Base-by-base conservation (phyloP, 2,329 filamentous ascomycete species). In the Lasiodiplodia hormozganensis region DNA sequence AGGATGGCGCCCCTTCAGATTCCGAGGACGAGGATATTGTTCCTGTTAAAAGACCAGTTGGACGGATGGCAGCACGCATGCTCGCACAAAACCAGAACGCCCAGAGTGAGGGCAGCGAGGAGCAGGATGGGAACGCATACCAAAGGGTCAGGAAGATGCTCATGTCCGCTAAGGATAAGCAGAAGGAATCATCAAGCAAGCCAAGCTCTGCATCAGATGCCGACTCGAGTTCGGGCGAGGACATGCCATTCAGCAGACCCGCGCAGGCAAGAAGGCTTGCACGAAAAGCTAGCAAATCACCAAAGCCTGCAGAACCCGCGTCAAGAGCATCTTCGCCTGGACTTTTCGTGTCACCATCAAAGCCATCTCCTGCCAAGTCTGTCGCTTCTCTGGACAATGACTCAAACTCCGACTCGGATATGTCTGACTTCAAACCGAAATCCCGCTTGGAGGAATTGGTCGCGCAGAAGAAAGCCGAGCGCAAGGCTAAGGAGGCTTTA, bases 391-490 rank as follows among this genome's bases (percentile, higher is more conserved):
- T 69, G 1, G 71, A 65, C 28, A n/a, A 8, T 3, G 25, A 23
- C 5, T 65, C 65, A 3, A 82, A 80, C 56, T 80, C 81, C 2
- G 85, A 87, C 25, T 77, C 76, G 2, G 75, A 77, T 36, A 69
- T 87, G 0, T 83, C 86, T 72, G 79, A 70, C 62, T 77, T 12
- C 70, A 79, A 66, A 82, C 85, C 70, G 86, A 88, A 74, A 60
- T 83, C 87, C 51, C 88, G 90, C 5, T 90, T 97, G 74, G 84
- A 89, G 70, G 91, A 90, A 8, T 86, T 96, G 0, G 86, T 96
- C 12, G 88, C 89, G 56, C 87, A 88, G 73, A 96, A 95, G 75
- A 87, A 89, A 62, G 86, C 89, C 70, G 90, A 96, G 75, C 86
- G 90, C 8, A 81, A 89, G 43, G 90, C 87, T 4, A 88, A 85